A percentile compares a stretch with the other conserved stretches of the same genome.
Evolutionary conservation across 495 filamentous ascomycete genomes (phyloP).

Genomic region (Podospora anserina): DNA sequence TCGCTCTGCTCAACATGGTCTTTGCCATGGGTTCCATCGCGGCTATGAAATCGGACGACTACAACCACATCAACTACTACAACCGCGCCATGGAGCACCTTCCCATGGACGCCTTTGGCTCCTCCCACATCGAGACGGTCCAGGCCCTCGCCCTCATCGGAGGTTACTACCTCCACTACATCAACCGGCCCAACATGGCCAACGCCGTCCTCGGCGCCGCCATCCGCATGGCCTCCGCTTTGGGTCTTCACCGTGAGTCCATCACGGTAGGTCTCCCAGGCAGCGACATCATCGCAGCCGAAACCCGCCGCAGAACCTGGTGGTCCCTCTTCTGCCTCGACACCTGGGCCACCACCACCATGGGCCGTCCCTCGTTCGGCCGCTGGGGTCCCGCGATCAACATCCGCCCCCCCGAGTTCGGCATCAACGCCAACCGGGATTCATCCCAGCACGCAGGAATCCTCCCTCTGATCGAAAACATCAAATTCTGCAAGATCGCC

Average conservation of each 20-base stretch:
- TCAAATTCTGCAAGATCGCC: constrained; percentile 76
- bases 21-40: constrained; percentile 75
- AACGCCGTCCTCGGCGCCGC: constrained; percentile 64
- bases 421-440: constrained; percentile 46
- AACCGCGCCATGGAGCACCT: constrained; percentile 66
- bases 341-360: constrained; percentile 72
- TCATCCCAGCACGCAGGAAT: constrained; percentile 60
- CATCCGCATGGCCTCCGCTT: constrained; percentile 65
- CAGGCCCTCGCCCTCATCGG: constrained; percentile 69
- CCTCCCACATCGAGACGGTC: constrained; percentile 65
- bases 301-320: constrained; percentile 71
- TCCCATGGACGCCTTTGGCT: constrained; percentile 63
- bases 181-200: constrained; percentile 74
- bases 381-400: constrained; percentile 71
- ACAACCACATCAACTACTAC: constrained; percentile 70
- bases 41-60: constrained; percentile 65
- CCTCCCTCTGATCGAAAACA: constrained; percentile 70
- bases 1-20: constrained; percentile 75
- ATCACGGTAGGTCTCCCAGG: constrained; percentile 43
- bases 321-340: constrained; percentile 79
- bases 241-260: constrained; percentile 74
- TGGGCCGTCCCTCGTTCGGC: constrained; percentile 74
- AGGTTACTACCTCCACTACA: constrained; percentile 77
- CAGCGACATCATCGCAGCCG: constrained; percentile 53
- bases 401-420: constrained; percentile 61